Base-by-base conservation (phyloP, 768 basidiomycete genomes). In the Psilocybe subaeruginosa region DNA sequence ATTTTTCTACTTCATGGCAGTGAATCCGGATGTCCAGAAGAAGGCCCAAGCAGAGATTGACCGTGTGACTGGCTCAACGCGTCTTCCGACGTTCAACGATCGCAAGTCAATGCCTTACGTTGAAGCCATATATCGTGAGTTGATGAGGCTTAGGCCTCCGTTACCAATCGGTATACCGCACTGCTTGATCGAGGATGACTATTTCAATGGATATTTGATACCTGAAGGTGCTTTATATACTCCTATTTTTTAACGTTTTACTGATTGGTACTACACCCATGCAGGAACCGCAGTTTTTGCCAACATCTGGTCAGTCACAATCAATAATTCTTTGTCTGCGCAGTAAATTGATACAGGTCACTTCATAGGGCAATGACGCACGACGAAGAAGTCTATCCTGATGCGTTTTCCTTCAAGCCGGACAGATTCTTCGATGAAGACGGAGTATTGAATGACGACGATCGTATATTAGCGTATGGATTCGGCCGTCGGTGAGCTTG, bases 31-130 rank as follows among this genome's bases (percentile, higher is more conserved):
- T 5, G 61, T 71, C 1, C 76, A 76, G 57, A 64, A 55, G 19
- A 73, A 69, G 51, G 77, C 73, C 0, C 78, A 76, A 60, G 67
- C 46, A 5, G 75, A 78, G 56, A 64, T 79, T n/a, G 76, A 78
- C 61, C 53, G 64, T 0, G 68, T 76, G 9, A 59, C 74, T 9
- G 76, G 77, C 8, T 39, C 37, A 5, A 62, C 68, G 4, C 66
- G 76, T 2, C 66, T 78, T 4, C 73, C 76, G 0, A 62, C 60
- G 6, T 67, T 71, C 29, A 61, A 64, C 1, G 75, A 77, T 55
- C 62, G 62, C 19, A n/a, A 43, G 2, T 59, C 61, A 19, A 64
- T 76, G 3, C 75, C 75, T 0, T 77, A 70, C 39, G 43, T 69
- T 8, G 61, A 65, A 14, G 68, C 69, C 0, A 37, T 70, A n/a